Conservation (phyloP, 208 protist genomes). For the Crithidia bombi region DNA sequence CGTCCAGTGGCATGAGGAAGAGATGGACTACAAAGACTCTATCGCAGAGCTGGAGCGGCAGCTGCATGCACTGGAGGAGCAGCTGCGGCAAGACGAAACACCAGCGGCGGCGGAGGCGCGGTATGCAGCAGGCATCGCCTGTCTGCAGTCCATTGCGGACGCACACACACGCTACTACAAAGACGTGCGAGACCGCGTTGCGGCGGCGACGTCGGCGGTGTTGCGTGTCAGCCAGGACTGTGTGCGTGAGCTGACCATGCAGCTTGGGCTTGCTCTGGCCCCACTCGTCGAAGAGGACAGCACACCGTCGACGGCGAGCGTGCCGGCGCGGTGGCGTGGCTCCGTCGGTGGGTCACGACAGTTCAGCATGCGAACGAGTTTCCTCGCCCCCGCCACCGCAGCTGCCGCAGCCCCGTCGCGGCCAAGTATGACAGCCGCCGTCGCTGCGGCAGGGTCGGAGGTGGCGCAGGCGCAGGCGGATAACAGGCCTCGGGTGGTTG, state of each 20-base stretch:
- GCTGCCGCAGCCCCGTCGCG: conserved; percentile 1
- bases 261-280: conserved; percentile 18
- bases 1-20: conserved; percentile 54
- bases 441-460: not conserved
- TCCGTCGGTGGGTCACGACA: not conserved
- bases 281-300: conserved; percentile 11
- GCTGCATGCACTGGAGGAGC: conserved; percentile 37
- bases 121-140: conserved; percentile 60
- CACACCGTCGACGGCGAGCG: not conserved
- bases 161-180: conserved; percentile 65
- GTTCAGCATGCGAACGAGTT: conserved; percentile 4
- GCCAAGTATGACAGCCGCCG: not conserved
- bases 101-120: conserved; percentile 53
- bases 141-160: conserved; percentile 63
- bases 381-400: conserved; percentile 5
- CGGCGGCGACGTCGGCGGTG: conserved; percentile 25
- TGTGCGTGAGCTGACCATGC: conserved; percentile 17
- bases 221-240: conserved; percentile 18
- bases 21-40: conserved; percentile 69
- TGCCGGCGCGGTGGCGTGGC: not conserved
- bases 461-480: not conserved
- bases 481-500: conserved; percentile 4
- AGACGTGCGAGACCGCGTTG: conserved; percentile 42
- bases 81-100: conserved; percentile 56
- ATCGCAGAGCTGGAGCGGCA: conserved; percentile 58